Base-by-base conservation (phyloP, 306 rosid species). In the Dryas octopetala region DNA sequence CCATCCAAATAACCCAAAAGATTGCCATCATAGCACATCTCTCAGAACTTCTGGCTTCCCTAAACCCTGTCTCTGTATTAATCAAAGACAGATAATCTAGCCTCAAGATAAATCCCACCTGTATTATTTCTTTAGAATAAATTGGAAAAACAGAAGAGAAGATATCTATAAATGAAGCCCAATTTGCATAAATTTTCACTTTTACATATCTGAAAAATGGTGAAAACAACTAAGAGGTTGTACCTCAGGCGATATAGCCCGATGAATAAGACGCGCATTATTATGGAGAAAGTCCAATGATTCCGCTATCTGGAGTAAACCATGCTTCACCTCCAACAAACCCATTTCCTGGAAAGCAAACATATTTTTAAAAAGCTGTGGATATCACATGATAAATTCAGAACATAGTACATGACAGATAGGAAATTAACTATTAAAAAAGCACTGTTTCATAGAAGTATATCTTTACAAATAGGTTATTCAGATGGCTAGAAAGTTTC, bases 211-310 rank as follows among this genome's bases (percentile, higher is more conserved):
- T 59, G 5, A 43, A 45, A 66, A 67, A 1, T 50, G 46, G n/a
- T 46, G 5, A 52, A 15, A 23, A 38, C 23, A 73, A 43, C 72
- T 48, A 71, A 57, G 1, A 60, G 40, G 47, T 32, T 59, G 41
- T 71, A 95, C 99, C 97, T 95, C 99, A 0, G 99, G 99, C 68
- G 99, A 85, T 85, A 95, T 84, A 59, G 97, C 91, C 54, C 92
- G 90, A 84, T 95, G 99, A 81, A 92, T 83, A 67, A 95, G 99
- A 70, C 62, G 92, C 1, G 99, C 99, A 63, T 95, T 93, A 79
- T 84, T 92, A 79, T 95, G 99, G 41, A 95, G 96, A 83, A 95
- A 95, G 80, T 92, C 91, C 85, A 95, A 85, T 23, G 99, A 83
- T 79, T 95, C 99, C 17, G 97, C 97, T 26, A 92, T 74, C 84